Conservation (phyloP, 371 early-diverging fungal species). For the Thermomucor indicae-seudaticae region DNA sequence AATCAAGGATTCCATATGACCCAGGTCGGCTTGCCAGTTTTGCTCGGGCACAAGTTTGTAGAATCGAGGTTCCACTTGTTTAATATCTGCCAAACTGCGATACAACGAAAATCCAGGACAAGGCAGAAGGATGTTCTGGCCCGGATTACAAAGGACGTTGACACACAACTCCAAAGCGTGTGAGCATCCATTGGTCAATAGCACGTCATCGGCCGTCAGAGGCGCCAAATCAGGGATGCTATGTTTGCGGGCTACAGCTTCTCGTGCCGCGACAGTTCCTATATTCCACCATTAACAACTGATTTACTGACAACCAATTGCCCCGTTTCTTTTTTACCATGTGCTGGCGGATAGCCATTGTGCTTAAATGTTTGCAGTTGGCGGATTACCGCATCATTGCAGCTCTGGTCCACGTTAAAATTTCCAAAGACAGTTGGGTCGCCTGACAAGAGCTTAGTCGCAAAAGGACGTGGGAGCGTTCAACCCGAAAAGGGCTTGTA, state of each 20-base stretch:
- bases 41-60: constrained; percentile 77
- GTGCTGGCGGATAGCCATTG: constrained; percentile 88
- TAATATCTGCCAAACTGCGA: constrained; percentile 75
- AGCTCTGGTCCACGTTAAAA: constrained; percentile 70
- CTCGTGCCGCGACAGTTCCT: constrained; percentile 65
- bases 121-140: constrained; percentile 83
- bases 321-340: constrained; percentile 50
- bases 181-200: constrained; percentile 83
- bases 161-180: constrained; percentile 81
- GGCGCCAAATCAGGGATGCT: constrained; percentile 61
- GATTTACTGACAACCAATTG: neutral
- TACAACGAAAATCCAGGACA: constrained; percentile 91
- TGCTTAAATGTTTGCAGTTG: constrained; percentile 62
- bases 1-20: constrained; percentile 74
- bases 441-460: constrained; percentile 31
- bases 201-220: constrained; percentile 70
- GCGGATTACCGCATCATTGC: constrained; percentile 66
- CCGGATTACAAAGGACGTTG: constrained; percentile 70
- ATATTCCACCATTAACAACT: neutral
- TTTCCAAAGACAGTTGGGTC: constrained; percentile 93
- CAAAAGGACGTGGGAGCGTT: neutral
- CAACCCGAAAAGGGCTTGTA: neutral
- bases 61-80: constrained; percentile 71
- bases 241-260: constrained; percentile 73
- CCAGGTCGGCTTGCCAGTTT: constrained; percentile 86